Evolutionary conservation across 1,284 basidiomycete species (phyloP).

Genomic region (Austroboletus niveus): DNA sequence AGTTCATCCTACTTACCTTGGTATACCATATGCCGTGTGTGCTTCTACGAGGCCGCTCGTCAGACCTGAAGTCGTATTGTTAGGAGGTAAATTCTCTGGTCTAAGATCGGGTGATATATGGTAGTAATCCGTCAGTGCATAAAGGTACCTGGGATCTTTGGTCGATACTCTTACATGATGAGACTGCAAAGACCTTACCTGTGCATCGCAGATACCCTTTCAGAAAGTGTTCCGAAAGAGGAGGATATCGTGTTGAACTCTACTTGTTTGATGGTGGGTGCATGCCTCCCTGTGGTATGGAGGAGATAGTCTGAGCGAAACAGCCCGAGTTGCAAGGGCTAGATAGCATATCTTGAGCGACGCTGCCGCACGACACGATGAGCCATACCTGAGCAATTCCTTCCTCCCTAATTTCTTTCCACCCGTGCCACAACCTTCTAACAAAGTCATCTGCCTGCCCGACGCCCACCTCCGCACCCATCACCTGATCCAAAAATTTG

Average conservation of each 20-base stretch:
- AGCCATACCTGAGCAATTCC: conserved; percentile 44
- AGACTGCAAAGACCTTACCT: conserved; percentile 43
- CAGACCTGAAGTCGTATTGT: conserved; percentile 71
- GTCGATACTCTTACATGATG: background rate
- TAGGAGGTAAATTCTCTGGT: conserved; percentile 65
- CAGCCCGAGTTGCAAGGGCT: conserved; percentile 88
- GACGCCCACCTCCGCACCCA: conserved; percentile 76
- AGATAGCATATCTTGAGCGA: conserved; percentile 2
- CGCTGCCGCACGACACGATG: background rate
- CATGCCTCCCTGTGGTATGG: conserved; percentile 47
- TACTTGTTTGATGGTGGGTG: conserved; percentile 82
- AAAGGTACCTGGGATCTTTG: conserved; percentile 56
- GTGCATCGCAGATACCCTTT: conserved; percentile 75
- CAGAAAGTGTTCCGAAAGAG: conserved; percentile 85
- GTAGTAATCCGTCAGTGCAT: conserved; percentile 65
- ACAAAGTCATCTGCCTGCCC: conserved; percentile 88
- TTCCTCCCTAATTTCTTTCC: conserved; percentile 72
- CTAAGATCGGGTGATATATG: conserved; percentile 54
- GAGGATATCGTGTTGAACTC: conserved; percentile 98
- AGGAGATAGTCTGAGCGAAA: conserved; percentile 96
- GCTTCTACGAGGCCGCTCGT: conserved; percentile 77
- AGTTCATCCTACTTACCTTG: conserved; percentile 37
- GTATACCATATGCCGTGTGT: conserved; percentile 70
- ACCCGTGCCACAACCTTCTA: conserved; percentile 81
- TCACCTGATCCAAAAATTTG: conserved; percentile 77